Evolutionary conservation across 2,329 filamentous ascomycete genomes (phyloP).

Genomic region (Talaromyces sp.): DNA sequence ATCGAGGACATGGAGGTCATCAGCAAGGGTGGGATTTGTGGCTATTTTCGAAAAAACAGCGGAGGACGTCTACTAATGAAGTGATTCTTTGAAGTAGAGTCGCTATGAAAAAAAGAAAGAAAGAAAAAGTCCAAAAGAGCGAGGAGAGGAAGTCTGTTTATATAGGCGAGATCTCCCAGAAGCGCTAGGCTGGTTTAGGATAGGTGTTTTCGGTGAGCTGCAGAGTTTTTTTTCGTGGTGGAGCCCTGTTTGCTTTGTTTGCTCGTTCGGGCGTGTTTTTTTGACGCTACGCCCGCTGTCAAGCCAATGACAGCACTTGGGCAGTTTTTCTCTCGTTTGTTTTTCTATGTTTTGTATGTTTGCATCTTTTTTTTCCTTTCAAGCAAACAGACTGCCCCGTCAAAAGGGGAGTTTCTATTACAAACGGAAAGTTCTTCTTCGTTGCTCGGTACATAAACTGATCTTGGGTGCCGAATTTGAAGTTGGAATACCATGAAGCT

Average conservation of each 20-base stretch:
- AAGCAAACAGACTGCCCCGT: not conserved
- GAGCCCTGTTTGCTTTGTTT: slow-evolving; percentile 19
- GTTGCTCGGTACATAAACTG: not conserved
- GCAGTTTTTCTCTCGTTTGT: slow-evolving; percentile 2
- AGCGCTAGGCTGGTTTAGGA: slow-evolving; percentile 7
- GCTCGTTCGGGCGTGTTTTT: slow-evolving; percentile 20
- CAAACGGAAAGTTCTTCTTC: not conserved
- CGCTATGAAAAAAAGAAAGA: slow-evolving; percentile 25
- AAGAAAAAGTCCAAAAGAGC: slow-evolving; percentile 23
- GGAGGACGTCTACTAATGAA: slow-evolving; percentile 95
- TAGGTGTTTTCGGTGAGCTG: not conserved
- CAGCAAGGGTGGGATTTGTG: slow-evolving; percentile 90
- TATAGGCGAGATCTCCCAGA: slow-evolving; percentile 24
- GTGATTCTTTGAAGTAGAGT: slow-evolving; percentile 68
- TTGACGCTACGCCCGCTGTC: not conserved
- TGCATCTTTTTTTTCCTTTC: not conserved
- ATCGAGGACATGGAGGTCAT: slow-evolving; percentile 81
- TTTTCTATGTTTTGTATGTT: not conserved
- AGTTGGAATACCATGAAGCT: too few species aligned
- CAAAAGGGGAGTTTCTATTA: not conserved
- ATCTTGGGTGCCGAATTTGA: too few species aligned
- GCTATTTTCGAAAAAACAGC: slow-evolving; percentile 87
- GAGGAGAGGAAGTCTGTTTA: slow-evolving; percentile 23
- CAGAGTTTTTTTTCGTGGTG: slow-evolving; percentile 7
- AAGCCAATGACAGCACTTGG: slow-evolving; percentile 6